Percentiles rank a stretch among this genome's conserved stretches.
phyloP scores from a whole-genome alignment of 768 basidiomycete species.

The Pleurotus eryngii region DNA sequence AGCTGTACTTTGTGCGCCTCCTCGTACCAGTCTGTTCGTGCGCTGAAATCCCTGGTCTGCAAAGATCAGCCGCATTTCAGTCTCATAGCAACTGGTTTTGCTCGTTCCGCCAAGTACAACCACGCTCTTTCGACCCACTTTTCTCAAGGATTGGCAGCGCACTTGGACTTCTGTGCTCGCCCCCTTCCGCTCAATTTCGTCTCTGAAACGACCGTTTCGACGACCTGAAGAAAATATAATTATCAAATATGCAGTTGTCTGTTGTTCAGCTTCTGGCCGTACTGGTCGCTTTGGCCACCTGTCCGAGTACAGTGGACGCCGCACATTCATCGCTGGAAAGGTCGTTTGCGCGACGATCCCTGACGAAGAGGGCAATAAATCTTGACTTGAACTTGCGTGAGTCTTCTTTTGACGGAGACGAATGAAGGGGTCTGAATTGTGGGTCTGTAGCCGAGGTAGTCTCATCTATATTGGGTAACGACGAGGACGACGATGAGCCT shows the following conservation, averaged over 20 bases:
- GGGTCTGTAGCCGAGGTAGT: not conserved
- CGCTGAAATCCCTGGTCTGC: not conserved
- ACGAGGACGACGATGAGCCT: not conserved
- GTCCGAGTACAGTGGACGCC: slow-evolving; percentile 3
- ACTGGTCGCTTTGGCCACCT: slow-evolving; percentile 5
- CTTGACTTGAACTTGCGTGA: not conserved
- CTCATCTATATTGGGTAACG: not conserved
- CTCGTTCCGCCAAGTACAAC: slow-evolving; percentile 3
- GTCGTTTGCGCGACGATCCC: slow-evolving; percentile 4
- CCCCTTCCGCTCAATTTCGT: not conserved
- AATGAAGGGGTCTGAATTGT: not conserved
- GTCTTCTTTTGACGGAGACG: not conserved
- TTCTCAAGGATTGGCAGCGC: slow-evolving; percentile 1
- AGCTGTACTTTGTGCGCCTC: slow-evolving; percentile 6
- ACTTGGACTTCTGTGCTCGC: not conserved
- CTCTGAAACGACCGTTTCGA: not conserved
- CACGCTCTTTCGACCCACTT: slow-evolving; percentile 3
- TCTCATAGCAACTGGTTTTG: slow-evolving; percentile 4
- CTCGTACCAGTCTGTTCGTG: not conserved
- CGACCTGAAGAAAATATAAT: not conserved
- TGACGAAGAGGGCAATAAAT: not conserved
- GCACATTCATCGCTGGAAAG: slow-evolving; percentile 7
- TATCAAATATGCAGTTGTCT: slow-evolving; percentile 4
- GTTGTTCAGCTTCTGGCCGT: slow-evolving; percentile 1
- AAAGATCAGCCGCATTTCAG: not conserved